Conservation (phyloP, 2,329 filamentous ascomycete genomes). For the Blastomyces silverae region DNA sequence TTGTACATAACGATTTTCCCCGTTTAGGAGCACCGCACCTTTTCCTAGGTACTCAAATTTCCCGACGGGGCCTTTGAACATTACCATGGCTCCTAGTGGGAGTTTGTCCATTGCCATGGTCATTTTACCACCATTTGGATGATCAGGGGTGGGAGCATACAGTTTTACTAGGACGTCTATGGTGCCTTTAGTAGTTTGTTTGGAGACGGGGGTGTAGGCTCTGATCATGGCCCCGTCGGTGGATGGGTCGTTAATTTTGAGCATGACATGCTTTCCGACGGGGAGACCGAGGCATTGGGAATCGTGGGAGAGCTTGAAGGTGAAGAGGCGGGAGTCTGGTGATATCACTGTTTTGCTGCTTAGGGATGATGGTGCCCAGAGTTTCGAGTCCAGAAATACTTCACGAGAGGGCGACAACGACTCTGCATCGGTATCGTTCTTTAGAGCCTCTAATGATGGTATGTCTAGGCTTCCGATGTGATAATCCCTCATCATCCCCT, state of each 20-base stretch:
- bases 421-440: conserved; percentile 38
- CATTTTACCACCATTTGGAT: conserved; percentile 63
- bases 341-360: conserved; percentile 63
- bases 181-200: conserved; percentile 53
- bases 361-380: conserved; percentile 68
- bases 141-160: conserved; percentile 54
- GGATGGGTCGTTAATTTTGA: conserved; percentile 65
- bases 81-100: conserved; percentile 63
- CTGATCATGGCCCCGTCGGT: conserved; percentile 65
- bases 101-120: conserved; percentile 69
- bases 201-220: conserved; percentile 78
- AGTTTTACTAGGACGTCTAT: conserved; percentile 77
- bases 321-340: conserved; percentile 73
- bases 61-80: conserved; percentile 83
- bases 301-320: conserved; percentile 66
- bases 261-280: conserved; percentile 79
- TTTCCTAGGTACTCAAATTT: conserved; percentile 71
- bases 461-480: conserved; percentile 73
- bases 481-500: conserved; percentile 78
- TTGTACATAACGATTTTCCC: conserved; percentile 51
- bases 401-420: conserved; percentile 43
- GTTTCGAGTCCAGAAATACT: conserved; percentile 63
- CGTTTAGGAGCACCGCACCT: conserved; percentile 58
- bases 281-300: conserved; percentile 68
- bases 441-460: conserved; percentile 49